Evolutionary conservation across 257 asterid genomes (phyloP).

Genomic region (Agastache rugosa): DNA sequence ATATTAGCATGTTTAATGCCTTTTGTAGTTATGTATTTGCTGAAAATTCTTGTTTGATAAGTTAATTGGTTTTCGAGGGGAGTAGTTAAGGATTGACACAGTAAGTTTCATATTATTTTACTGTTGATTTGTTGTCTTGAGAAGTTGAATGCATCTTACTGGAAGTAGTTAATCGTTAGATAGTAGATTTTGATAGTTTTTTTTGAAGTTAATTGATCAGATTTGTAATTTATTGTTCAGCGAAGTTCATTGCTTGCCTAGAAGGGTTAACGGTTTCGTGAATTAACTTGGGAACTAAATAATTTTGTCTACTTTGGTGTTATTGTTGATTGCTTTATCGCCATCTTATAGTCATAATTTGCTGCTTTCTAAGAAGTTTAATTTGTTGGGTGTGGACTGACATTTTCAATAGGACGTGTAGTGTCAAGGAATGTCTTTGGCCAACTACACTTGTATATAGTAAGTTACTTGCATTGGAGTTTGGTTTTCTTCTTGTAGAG

Average conservation of each 20-base stretch:
- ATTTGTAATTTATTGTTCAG: neutral
- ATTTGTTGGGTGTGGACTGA: neutral
- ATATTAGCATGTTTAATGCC: neutral
- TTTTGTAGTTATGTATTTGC: neutral
- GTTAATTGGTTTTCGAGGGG: neutral
- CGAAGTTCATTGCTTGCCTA: slow-evolving; percentile 9
- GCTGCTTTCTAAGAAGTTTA: slow-evolving; percentile 3
- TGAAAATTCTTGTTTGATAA: slow-evolving; percentile 14
- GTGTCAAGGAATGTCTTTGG: neutral
- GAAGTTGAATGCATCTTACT: slow-evolving; percentile 11
- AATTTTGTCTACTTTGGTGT: neutral
- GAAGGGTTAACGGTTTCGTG: neutral
- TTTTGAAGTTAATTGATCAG: neutral
- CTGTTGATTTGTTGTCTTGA: slow-evolving; percentile 7
- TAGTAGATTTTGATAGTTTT: neutral
- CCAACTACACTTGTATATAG: neutral
- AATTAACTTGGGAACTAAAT: neutral
- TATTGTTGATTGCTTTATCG: slow-evolving; percentile 12
- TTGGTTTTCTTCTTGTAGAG: neutral
- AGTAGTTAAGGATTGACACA: neutral
- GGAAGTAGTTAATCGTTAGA: neutral
- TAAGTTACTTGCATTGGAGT: slow-evolving; percentile 9
- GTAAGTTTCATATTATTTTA: neutral
- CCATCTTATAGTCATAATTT: neutral
- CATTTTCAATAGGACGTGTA: neutral